Conservation (phyloP, 345 rosid genomes). For the Dimocarpus longan region DNA sequence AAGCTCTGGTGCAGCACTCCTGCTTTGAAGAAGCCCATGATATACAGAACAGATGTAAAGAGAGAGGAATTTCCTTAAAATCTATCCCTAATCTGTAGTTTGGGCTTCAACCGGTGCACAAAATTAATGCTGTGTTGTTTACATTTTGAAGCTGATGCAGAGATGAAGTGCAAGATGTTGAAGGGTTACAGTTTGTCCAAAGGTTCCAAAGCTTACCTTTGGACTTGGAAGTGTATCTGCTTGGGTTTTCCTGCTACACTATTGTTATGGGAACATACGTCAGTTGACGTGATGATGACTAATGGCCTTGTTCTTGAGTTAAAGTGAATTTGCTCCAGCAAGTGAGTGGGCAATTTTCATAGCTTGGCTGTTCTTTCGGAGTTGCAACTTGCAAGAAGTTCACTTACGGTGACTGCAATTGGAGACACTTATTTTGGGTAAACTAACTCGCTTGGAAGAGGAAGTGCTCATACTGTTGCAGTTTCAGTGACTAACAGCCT, state of each 20-base stretch:
- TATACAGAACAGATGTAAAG: conserved; percentile 25
- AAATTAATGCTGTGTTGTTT: conserved; percentile 4
- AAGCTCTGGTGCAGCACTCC: conserved; percentile 28
- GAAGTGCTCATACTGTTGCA: background rate
- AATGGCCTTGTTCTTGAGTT: background rate
- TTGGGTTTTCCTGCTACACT: background rate
- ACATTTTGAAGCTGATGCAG: background rate
- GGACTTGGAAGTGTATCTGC: conserved; percentile 8
- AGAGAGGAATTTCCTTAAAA: conserved; percentile 31
- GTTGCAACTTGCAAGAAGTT: background rate
- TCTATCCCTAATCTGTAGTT: conserved; percentile 9
- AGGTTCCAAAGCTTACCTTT: background rate
- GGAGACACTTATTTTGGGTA: background rate
- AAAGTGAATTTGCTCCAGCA: background rate
- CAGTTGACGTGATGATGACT: background rate
- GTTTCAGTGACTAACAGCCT: background rate
- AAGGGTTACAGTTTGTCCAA: background rate
- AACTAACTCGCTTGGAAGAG: background rate
- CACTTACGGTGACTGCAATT: background rate
- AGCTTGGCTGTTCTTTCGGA: background rate
- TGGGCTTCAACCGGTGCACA: background rate
- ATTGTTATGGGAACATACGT: background rate
- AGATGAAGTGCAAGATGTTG: background rate
- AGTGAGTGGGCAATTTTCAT: background rate
- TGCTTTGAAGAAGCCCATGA: conserved; percentile 34